These are phyloP conservation scores for Trametes sanguinea DNA, from an alignment of 768 basidiomycete genomes.

Conservation along the genomic window DNA sequence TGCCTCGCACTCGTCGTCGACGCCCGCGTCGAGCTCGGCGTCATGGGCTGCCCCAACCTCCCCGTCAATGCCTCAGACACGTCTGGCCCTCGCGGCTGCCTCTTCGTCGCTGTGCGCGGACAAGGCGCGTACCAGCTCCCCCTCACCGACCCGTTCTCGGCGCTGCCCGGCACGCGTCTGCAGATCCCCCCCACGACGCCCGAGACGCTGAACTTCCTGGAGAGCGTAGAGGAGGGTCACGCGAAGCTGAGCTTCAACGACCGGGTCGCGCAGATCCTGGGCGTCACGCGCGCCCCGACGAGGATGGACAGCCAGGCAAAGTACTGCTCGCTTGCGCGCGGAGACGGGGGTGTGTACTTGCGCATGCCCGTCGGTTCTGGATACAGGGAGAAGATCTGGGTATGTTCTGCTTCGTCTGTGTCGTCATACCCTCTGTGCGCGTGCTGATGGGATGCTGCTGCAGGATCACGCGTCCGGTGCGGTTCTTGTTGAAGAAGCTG, in stretches of 20 bases:
- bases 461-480: constrained; percentile 91
- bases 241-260: constrained; percentile 82
- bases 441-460: background rate
- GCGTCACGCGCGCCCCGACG: constrained; percentile 64
- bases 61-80: constrained; percentile 55
- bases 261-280: constrained; percentile 65
- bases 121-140: constrained; percentile 79
- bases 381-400: constrained; percentile 98
- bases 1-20: constrained; percentile 58
- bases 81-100: constrained; percentile 66
- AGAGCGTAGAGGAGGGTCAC: constrained; percentile 91
- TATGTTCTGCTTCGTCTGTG: constrained; percentile 33
- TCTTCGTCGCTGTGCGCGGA: constrained; percentile 87
- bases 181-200: constrained; percentile 52
- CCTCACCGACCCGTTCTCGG: constrained; percentile 49
- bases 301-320: constrained; percentile 98
- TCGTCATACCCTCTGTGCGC: background rate
- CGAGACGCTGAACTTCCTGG: constrained; percentile 68
- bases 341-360: constrained; percentile 83
- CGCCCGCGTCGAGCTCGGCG: constrained; percentile 53
- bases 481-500: constrained; percentile 85
- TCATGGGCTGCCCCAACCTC: constrained; percentile 81
- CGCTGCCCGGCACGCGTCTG: constrained; percentile 47
- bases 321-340: constrained; percentile 83
- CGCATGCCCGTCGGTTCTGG: constrained; percentile 76